A percentile compares a stretch with the other conserved stretches of the same genome.
These are phyloP conservation scores for Salisapilia sapeloensis DNA, from an alignment of 352 stramenopile genomes.

Conservation along the genomic window DNA sequence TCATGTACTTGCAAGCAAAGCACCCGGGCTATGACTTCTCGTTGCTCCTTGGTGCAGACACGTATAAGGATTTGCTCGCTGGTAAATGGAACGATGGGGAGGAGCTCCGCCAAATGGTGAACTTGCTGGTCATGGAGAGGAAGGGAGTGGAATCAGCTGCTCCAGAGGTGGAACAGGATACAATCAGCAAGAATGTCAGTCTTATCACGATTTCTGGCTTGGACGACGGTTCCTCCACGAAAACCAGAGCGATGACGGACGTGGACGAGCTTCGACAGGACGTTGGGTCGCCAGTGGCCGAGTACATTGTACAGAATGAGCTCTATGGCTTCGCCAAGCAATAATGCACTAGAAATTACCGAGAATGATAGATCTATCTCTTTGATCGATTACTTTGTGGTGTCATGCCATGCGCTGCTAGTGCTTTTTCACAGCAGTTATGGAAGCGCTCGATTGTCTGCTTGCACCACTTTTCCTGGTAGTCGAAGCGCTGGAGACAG, in stretches of 20 bases:
- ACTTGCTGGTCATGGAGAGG: conserved; percentile 55
- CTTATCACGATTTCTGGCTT: conserved; percentile 40
- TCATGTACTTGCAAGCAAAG: conserved; percentile 23
- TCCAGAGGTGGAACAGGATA: background rate
- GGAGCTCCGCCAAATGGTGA: conserved; percentile 42
- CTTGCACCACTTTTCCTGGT: conserved; percentile 55
- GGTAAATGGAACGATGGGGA: conserved; percentile 80
- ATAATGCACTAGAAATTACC: background rate
- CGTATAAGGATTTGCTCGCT: conserved; percentile 57
- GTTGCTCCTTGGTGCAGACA: conserved; percentile 68
- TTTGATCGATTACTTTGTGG: conserved; percentile 2
- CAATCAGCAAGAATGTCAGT: conserved; percentile 9
- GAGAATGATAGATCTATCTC: conserved; percentile 1
- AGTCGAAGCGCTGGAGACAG: conserved; percentile 51
- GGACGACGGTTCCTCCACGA: conserved; percentile 63
- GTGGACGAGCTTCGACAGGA: conserved; percentile 14
- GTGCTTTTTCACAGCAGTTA: conserved; percentile 50
- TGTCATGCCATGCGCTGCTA: too few relatives aligned
- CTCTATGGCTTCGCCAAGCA: conserved; percentile 48
- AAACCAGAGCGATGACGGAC: conserved; percentile 19
- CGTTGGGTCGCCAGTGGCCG: conserved; percentile 36
- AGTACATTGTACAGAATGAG: conserved; percentile 59
- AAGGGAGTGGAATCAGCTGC: conserved; percentile 24
- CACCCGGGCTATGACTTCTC: conserved; percentile 39
- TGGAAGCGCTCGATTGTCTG: conserved; percentile 51